These are phyloP conservation scores for Penicillium rolfsii DNA, from an alignment of 2,329 filamentous ascomycete species.

Conservation along the genomic window DNA sequence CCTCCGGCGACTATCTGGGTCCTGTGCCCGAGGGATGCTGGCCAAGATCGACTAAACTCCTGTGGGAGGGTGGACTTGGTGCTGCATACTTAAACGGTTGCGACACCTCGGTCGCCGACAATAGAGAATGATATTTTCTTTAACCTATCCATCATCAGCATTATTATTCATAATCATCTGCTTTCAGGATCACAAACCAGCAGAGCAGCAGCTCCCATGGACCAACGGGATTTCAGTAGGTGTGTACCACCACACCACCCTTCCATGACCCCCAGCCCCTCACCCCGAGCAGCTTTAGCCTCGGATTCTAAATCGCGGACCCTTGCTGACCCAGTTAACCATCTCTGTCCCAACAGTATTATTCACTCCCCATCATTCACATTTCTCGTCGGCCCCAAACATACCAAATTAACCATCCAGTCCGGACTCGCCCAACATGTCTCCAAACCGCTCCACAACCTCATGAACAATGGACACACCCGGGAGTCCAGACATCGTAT, in stretches of 20 bases:
- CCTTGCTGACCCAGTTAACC: slow-evolving; percentile 7
- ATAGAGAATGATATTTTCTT: background rate
- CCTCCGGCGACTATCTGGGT: slow-evolving; percentile 26
- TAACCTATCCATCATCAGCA: background rate
- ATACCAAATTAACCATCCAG: slow-evolving; percentile 53
- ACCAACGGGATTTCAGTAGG: slow-evolving; percentile 41
- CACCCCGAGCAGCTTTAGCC: background rate
- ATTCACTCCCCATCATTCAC: slow-evolving; percentile 50
- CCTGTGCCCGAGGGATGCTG: slow-evolving; percentile 13
- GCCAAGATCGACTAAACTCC: background rate
- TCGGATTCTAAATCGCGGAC: background rate
- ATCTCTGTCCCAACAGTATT: slow-evolving; percentile 39
- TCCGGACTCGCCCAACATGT: slow-evolving; percentile 49
- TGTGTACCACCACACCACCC: slow-evolving; percentile 24
- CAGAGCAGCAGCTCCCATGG: slow-evolving; percentile 29
- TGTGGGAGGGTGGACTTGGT: background rate
- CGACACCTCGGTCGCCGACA: background rate
- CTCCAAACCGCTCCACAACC: slow-evolving; percentile 47
- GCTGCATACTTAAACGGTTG: slow-evolving; percentile 11
- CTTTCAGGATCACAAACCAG: background rate
- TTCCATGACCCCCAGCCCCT: background rate
- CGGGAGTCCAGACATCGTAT: slow-evolving; percentile 49
- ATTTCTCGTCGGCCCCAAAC: slow-evolving; percentile 51
- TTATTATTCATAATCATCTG: background rate
- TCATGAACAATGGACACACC: slow-evolving; percentile 53